Conservation (phyloP, 441 rosid genomes). For the Pelargonium myrrhifolium region DNA sequence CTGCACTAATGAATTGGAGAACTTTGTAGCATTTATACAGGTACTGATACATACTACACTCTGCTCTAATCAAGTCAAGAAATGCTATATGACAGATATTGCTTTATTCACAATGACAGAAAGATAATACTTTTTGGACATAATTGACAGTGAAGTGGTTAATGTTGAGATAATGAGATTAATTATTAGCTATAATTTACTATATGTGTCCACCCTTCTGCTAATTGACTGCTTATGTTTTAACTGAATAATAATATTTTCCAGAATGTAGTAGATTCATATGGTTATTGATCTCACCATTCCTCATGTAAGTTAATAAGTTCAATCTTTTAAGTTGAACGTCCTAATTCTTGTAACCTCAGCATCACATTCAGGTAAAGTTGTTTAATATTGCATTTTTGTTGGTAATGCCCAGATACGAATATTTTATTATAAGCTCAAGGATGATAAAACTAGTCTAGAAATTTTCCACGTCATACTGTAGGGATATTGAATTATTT, state of each 20-base stretch:
- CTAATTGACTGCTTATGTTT: not conserved
- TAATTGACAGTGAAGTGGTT: slow-evolving; percentile 18
- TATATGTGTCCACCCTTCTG: not conserved
- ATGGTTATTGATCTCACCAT: too few species aligned
- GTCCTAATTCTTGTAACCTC: not conserved
- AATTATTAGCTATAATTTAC: not conserved
- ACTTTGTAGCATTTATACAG: slow-evolving; percentile 35
- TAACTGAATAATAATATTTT: not conserved
- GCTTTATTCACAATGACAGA: slow-evolving; percentile 16
- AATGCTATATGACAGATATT: slow-evolving; percentile 26
- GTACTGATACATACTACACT: slow-evolving; percentile 36
- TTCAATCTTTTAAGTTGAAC: not conserved
- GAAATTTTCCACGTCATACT: too few species aligned
- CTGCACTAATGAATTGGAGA: slow-evolving; percentile 34
- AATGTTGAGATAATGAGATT: not conserved
- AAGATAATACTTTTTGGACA: slow-evolving; percentile 17
- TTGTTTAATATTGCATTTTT: not conserved
- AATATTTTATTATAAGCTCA: not conserved
- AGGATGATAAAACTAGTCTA: not conserved
- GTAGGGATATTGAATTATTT: too few species aligned
- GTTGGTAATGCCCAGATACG: not conserved
- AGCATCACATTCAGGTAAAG: not conserved
- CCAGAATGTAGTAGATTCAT: not conserved
- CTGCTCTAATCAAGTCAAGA: slow-evolving; percentile 30
- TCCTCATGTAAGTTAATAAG: too few species aligned